Evolutionary conservation across 169 alveolate genomes (phyloP), one percentile per base, ranked within the genome.

Genomic region (Plasmodium gallinaceum): DNA sequence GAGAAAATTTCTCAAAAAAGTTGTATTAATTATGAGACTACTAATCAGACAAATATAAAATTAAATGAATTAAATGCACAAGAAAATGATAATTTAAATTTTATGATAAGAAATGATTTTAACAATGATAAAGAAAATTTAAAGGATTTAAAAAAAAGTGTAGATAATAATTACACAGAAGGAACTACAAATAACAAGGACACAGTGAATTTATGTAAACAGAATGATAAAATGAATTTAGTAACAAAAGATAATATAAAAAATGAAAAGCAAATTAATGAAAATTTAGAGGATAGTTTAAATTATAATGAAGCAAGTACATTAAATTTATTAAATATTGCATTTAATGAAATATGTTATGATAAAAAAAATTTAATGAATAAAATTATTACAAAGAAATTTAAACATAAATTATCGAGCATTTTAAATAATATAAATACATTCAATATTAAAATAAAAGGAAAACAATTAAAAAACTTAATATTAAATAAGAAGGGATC

Each of bases 241-340:
- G 14, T 42, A 14, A 32, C 51, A 45, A 48, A 70, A 51, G 64
- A 70, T 1, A 46, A 22, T 46, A 20, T 70, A 65, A n/a, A 61
- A 58, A 39, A 58, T 32, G 69, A 86, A 43, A 86, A 86, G 70
- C 65, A 86, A 10, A 26, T 71, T 14, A 86, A 86, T 64, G 70
- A 64, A 14, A 86, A 86, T 86, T 46, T 86, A 60, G 92, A 86
- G 45, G 87, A 86, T 42, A 86, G 87, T 42, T 54, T 86, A 60
- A 86, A 86, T 52, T 86, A 86, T 86, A 86, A 71, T 86, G 92
- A 86, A 69, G 87, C 92, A 20, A 86, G 51, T 51, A 86, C 92
- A 0, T 22, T 69, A 45, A 70, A 86, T 65, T 71, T 86, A 65
- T 64, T 86, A 86, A 70, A 71, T 10, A 70, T 86, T 60, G 86